Conservation (phyloP, 305 asterid genomes). For the Solanum hybrid region DNA sequence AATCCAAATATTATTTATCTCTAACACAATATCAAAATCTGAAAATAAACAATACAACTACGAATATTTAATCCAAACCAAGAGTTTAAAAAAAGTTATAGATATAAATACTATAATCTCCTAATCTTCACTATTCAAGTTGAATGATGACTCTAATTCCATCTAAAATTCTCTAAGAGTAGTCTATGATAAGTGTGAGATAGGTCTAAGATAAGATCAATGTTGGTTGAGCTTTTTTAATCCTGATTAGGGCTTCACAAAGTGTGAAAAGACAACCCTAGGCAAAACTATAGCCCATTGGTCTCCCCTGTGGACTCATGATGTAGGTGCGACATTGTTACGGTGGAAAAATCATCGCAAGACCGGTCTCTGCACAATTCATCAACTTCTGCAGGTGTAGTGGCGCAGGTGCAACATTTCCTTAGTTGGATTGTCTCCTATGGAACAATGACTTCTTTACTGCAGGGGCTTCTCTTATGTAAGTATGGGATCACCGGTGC, state of each 20-base stretch:
- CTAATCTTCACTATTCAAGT: neutral
- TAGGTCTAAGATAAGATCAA: neutral
- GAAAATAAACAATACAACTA: neutral
- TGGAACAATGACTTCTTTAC: neutral
- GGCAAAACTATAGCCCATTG: neutral
- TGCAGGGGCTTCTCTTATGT: neutral
- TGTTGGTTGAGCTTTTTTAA: neutral
- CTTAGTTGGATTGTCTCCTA: neutral
- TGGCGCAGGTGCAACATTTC: neutral
- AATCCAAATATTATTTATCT: neutral
- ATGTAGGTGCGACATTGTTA: neutral
- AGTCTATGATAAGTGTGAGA: neutral
- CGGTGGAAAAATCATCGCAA: neutral
- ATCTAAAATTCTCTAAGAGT: neutral
- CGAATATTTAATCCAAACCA: neutral
- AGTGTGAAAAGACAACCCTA: neutral
- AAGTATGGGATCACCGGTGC: neutral
- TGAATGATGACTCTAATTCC: neutral
- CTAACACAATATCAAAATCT: neutral
- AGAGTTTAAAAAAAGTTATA: neutral
- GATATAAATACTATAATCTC: neutral
- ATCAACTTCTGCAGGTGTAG: neutral
- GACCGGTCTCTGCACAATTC: neutral
- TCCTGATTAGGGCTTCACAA: neutral
- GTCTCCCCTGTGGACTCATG: neutral